Conservation (phyloP, 768 basidiomycete species). For the Boletales sp. region DNA sequence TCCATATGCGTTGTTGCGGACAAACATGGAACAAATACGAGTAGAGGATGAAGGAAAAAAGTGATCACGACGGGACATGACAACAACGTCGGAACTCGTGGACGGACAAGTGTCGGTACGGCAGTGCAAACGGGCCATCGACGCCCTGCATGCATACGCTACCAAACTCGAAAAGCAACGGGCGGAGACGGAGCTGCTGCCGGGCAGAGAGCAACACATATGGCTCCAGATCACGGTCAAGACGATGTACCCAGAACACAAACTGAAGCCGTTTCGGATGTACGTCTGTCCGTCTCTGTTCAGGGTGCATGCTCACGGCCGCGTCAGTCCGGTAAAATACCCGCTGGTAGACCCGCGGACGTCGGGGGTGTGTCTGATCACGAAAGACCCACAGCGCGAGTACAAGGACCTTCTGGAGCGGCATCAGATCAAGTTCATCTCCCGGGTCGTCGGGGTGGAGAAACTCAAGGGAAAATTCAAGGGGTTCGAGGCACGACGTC, state of each 20-base stretch:
- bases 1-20: not conserved
- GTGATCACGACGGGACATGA: slow-evolving; percentile 30
- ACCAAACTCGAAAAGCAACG: slow-evolving; percentile 57
- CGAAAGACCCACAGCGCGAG: slow-evolving; percentile 77
- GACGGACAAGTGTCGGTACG: slow-evolving; percentile 63
- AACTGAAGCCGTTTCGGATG: slow-evolving; percentile 83
- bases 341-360: slow-evolving; percentile 82
- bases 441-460: slow-evolving; percentile 82
- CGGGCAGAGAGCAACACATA: slow-evolving; percentile 76
- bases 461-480: slow-evolving; percentile 96
- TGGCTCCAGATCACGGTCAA: slow-evolving; percentile 91
- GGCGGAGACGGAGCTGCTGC: slow-evolving; percentile 71
- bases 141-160: slow-evolving; percentile 73
- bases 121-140: slow-evolving; percentile 77
- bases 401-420: slow-evolving; percentile 90
- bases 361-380: slow-evolving; percentile 82
- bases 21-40: slow-evolving; percentile 16
- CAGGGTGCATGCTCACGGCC: not conserved
- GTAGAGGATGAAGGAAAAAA: not conserved
- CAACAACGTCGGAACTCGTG: slow-evolving; percentile 50
- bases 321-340: slow-evolving; percentile 62
- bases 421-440: slow-evolving; percentile 84
- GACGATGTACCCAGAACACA: slow-evolving; percentile 68
- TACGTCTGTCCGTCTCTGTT: slow-evolving; percentile 37
- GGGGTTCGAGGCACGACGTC: slow-evolving; percentile 75